A percentile compares a stretch with the other conserved stretches of the same genome.
Evolutionary conservation across 768 basidiomycete species (phyloP).

Genomic region (Candolleomyces efflorescens): DNA sequence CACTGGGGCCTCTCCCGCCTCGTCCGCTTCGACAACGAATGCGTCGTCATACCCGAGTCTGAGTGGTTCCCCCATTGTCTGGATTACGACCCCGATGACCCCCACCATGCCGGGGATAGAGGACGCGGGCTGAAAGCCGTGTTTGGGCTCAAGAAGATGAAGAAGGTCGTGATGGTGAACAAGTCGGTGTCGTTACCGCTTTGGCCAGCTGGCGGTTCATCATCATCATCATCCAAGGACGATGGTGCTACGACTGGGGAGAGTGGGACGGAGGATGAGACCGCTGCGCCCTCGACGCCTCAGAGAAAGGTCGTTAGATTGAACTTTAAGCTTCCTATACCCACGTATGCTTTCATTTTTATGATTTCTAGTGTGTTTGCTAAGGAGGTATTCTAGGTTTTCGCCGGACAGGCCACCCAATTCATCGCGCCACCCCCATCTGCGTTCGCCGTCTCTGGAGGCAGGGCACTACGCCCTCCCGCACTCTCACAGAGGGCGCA

Average conservation of each 20-base stretch:
- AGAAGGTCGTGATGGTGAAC: constrained; percentile 28
- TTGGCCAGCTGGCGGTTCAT: constrained; percentile 31
- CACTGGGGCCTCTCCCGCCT: constrained; percentile 18
- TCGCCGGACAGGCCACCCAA: not conserved
- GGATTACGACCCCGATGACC: constrained; percentile 24
- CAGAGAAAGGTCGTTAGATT: constrained; percentile 39
- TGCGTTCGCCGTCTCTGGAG: constrained; percentile 37
- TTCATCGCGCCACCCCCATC: not conserved
- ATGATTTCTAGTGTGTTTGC: not conserved
- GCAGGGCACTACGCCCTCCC: constrained; percentile 31
- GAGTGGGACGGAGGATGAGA: constrained; percentile 4
- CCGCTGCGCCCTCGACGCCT: constrained; percentile 4
- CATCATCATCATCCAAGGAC: not conserved
- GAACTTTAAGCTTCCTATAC: constrained; percentile 57
- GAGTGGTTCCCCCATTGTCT: constrained; percentile 35
- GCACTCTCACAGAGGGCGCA: constrained; percentile 9
- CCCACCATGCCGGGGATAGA: not conserved
- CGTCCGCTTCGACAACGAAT: constrained; percentile 72
- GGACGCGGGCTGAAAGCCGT: not conserved
- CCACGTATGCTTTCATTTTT: constrained; percentile 35
- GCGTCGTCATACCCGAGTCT: constrained; percentile 68
- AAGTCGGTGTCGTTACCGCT: constrained; percentile 68
- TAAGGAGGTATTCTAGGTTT: constrained; percentile 9
- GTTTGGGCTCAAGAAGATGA: constrained; percentile 1
- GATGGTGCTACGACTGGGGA: not conserved